Evolutionary conservation across 1,139 yeast species (phyloP), one percentile per base, ranked within the genome.

Genomic region (Sugiyamaella grinbergsii): DNA sequence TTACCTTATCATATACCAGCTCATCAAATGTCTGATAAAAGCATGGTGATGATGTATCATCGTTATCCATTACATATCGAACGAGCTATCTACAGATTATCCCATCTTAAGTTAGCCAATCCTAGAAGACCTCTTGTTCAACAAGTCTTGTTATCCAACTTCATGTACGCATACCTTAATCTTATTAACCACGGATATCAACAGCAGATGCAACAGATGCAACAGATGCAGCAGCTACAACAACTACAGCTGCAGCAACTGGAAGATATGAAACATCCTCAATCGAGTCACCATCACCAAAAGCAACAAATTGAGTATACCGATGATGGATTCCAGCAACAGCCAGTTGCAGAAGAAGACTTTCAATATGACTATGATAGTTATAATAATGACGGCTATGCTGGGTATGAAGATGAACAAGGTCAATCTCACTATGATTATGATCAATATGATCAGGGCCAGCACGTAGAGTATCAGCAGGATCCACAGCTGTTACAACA

Each of bases 91-190:
- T 93, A 93, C 67, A 75, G 98, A 53, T 75, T 94, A 54, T 86
- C 96, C 39, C 98, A 93, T 69, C 72, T 93, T 66, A 93, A 93
- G 68, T 75, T 93, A 59, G 96, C 98, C 36, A 95, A 94, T 65
- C 94, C 98, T 1, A 86, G 89, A 64, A 74, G 98, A 52, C 95
- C 95, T 16, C 73, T 93, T 54, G 77, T 91, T 32, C 97, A 94
- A 65, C 98, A 93, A 66, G 98, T 93, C 2, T 69, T 93, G 47
- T 71, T 93, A 58, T 88, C 96, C 52, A 94, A 94, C 67, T 93
- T 93, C 77, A 93, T 93, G 98, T 93, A 93, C 67, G 94, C 98
- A 0, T 93, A 93, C 70, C 78, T 93, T 74, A 93, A 93, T 65
- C 75, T 93, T 68, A 96, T 93, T 52, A 95, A 93, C 68, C 97